phyloP scores from a whole-genome alignment of 345 rosid genomes.

The Aquilaria malaccensis region DNA sequence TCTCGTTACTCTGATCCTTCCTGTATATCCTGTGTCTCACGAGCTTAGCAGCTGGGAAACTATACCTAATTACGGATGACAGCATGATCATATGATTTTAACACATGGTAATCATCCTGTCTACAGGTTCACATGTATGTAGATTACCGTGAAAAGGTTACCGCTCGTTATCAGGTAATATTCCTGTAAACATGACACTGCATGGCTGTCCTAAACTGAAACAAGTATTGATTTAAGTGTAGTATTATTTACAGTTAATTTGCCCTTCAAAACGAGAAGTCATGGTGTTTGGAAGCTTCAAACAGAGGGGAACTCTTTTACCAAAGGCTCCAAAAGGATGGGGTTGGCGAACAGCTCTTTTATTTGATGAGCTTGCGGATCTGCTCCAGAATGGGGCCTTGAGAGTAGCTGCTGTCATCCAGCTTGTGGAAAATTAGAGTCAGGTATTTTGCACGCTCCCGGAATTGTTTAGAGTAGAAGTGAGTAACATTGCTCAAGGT shows the following conservation, averaged over 20 bases:
- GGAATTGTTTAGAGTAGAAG: no score
- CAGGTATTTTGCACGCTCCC: no score
- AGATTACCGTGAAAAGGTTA: slow-evolving; percentile 91
- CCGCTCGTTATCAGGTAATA: slow-evolving; percentile 89
- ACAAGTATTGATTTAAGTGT: no score
- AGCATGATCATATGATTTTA: background rate
- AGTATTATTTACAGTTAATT: slow-evolving; percentile 41
- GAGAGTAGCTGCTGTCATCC: slow-evolving; percentile 80
- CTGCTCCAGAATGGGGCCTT: slow-evolving; percentile 79
- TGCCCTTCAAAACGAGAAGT: slow-evolving; percentile 97
- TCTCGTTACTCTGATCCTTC: background rate
- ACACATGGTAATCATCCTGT: slow-evolving; percentile 6
- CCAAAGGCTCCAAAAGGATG: slow-evolving; percentile 99
- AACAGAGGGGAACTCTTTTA: slow-evolving; percentile 78
- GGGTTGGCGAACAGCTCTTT: slow-evolving; percentile 93
- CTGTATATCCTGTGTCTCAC: no score
- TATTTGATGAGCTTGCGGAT: slow-evolving; percentile 86
- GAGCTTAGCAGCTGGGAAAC: background rate
- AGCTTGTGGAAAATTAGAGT: slow-evolving; percentile 52
- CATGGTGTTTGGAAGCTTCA: slow-evolving; percentile 81
- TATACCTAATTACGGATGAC: background rate
- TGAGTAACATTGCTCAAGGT: no score
- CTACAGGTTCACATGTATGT: slow-evolving; percentile 72
- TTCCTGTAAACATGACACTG: background rate
- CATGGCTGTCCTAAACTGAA: no score